These are phyloP conservation scores for Phytophthora pseudosyringae DNA, from an alignment of 352 stramenopile species.

Conservation along the genomic window DNA sequence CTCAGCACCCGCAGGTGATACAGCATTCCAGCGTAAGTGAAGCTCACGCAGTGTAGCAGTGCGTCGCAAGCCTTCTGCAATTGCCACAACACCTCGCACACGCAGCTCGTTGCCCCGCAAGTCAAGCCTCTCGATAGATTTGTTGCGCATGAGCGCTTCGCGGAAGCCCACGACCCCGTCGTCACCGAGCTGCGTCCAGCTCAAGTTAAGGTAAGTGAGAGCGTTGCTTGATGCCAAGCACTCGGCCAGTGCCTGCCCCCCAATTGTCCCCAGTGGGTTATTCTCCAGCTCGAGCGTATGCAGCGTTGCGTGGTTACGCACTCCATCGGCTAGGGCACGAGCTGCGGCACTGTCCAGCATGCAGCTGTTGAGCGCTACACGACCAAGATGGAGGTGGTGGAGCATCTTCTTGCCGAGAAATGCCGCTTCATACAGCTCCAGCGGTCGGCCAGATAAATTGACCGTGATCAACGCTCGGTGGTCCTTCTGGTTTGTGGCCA, in stretches of 20 bases:
- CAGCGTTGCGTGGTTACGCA: conserved; percentile 70
- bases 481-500: conserved; percentile 21
- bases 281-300: conserved; percentile 75
- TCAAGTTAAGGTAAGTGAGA: conserved; percentile 75
- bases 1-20: conserved; percentile 61
- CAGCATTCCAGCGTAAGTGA: conserved; percentile 74
- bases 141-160: conserved; percentile 56
- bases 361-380: conserved; percentile 68
- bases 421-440: conserved; percentile 65
- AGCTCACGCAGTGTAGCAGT: conserved; percentile 73
- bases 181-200: conserved; percentile 77
- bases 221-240: conserved; percentile 64
- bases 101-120: conserved; percentile 72
- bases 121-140: conserved; percentile 60
- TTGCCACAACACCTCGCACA: conserved; percentile 52
- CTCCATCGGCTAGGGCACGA: conserved; percentile 60
- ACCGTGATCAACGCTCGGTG: conserved; percentile 46
- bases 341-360: conserved; percentile 57
- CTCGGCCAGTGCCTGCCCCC: conserved; percentile 64
- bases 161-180: conserved; percentile 55
- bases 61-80: conserved; percentile 54
- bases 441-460: conserved; percentile 52
- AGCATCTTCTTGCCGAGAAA: conserved; percentile 78
- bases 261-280: conserved; percentile 54
- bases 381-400: conserved; percentile 67